A percentile compares a stretch with the other conserved stretches of the same genome.
phyloP scores from a whole-genome alignment of 2,329 filamentous ascomycete genomes.

The Rhinocladiella mackenziei region DNA sequence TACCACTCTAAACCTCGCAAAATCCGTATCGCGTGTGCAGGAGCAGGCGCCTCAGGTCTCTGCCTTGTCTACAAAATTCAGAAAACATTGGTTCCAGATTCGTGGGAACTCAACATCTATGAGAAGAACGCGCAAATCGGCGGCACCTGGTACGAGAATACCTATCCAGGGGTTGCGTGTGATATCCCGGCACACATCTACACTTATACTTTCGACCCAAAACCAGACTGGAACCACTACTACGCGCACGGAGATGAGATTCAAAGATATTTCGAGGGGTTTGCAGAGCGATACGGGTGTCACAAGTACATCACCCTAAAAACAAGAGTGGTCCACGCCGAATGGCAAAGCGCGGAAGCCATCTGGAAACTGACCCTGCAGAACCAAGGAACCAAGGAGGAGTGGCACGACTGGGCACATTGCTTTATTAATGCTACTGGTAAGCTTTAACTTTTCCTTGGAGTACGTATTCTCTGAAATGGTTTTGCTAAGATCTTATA shows the following conservation, averaged over 20 bases:
- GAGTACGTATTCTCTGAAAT: too few relatives aligned
- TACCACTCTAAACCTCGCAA: too few relatives aligned
- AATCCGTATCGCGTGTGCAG: too few relatives aligned
- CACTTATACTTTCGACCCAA: slow-evolving; percentile 15
- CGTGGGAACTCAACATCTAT: too few relatives aligned
- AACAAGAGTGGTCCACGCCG: background rate
- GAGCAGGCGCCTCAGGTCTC: too few relatives aligned
- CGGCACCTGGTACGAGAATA: slow-evolving; percentile 32
- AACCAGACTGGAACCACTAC: slow-evolving; percentile 14
- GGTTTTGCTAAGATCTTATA: background rate
- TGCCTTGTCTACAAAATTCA: too few relatives aligned
- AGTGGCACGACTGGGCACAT: background rate
- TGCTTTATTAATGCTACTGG: background rate
- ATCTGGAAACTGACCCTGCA: background rate
- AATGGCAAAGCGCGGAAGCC: background rate
- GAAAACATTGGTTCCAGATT: too few relatives aligned
- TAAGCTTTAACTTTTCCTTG: background rate
- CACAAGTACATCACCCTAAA: slow-evolving; percentile 31
- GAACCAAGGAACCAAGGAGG: background rate
- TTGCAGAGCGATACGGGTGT: slow-evolving; percentile 32
- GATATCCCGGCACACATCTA: slow-evolving; percentile 20
- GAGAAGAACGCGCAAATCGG: slow-evolving; percentile 32
- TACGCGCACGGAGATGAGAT: slow-evolving; percentile 16
- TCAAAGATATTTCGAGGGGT: slow-evolving; percentile 7
- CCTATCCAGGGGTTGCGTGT: slow-evolving; percentile 13